A percentile compares a stretch with the other conserved stretches of the same genome.
Conservation (phyloP, 169 alveolate genomes). For the Perkinsus chesapeaki region DNA sequence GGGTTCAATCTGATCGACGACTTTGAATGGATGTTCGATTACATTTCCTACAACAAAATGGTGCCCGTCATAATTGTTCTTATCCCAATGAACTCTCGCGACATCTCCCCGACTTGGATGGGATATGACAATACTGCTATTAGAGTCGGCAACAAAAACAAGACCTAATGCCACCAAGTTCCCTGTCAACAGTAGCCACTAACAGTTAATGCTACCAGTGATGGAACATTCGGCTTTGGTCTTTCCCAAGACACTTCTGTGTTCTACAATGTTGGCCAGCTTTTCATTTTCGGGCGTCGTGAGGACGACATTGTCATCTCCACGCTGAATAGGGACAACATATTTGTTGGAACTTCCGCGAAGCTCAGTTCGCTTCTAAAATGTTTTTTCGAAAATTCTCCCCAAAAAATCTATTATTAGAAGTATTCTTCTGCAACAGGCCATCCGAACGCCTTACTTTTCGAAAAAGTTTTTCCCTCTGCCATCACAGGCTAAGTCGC, state of each 20-base stretch:
- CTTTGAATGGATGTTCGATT: neutral
- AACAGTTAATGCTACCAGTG: neutral
- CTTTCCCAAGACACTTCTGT: neutral
- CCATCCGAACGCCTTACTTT: no score
- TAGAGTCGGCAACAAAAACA: neutral
- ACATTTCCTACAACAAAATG: neutral
- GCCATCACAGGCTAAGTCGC: no score
- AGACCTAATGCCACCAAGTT: neutral
- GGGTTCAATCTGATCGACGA: neutral
- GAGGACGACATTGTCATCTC: neutral
- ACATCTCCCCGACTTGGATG: neutral
- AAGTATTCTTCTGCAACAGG: no score
- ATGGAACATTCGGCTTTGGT: neutral
- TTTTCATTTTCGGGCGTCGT: neutral
- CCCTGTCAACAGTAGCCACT: neutral
- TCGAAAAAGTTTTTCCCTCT: no score
- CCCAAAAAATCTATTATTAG: no score
- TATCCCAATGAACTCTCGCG: neutral
- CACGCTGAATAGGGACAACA: neutral
- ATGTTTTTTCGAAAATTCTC: no score
- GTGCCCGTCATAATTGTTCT: neutral
- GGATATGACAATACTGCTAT: neutral
- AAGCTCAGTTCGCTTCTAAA: no score
- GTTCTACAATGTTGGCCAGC: neutral
- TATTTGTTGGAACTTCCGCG: no score